Evolutionary conservation across 768 basidiomycete species (phyloP).

Genomic region (Neoboletus magnificus): DNA sequence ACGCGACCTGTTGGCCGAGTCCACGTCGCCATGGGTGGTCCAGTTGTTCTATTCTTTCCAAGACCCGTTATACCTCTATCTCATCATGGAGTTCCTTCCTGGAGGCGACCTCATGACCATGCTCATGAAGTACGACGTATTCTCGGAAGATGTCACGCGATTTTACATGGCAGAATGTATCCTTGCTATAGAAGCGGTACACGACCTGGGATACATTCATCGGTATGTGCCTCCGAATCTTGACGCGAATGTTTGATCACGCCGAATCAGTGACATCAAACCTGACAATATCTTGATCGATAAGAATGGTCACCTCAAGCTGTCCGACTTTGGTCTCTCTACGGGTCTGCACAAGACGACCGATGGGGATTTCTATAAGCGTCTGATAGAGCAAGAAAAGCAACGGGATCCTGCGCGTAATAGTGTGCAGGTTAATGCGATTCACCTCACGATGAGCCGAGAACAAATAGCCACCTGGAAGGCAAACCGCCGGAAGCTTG

Average conservation of each 20-base stretch:
- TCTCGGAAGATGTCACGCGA: conserved; percentile 96
- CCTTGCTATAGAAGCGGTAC: conserved; percentile 95
- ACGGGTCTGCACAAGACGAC: conserved; percentile 97
- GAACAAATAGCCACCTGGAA: conserved; percentile 99
- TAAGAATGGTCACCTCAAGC: conserved; percentile 92
- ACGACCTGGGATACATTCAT: conserved; percentile 98
- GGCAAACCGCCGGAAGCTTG: conserved; percentile 93
- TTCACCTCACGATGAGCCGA: conserved; percentile 95
- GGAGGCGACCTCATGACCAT: conserved; percentile 99
- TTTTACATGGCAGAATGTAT: conserved; percentile 99
- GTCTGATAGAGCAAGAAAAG: conserved; percentile 76
- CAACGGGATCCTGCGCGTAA: conserved; percentile 72
- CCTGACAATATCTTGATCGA: conserved; percentile 99
- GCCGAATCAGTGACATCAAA: conserved; percentile 82
- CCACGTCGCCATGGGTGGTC: conserved; percentile 96
- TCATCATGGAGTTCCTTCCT: conserved; percentile 91
- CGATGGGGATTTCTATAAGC: conserved; percentile 92
- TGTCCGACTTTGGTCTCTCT: conserved; percentile 97
- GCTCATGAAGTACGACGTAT: conserved; percentile 99
- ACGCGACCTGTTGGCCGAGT: conserved; percentile 93
- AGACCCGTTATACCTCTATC: conserved; percentile 91
- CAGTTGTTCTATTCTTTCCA: conserved; percentile 99
- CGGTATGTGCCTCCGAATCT: conserved; percentile 51
- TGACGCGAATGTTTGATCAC: background rate
- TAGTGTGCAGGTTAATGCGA: conserved; percentile 96